These are phyloP conservation scores for Candida ascalaphidarum DNA, from an alignment of 805 yeast species.

Conservation along the genomic window DNA sequence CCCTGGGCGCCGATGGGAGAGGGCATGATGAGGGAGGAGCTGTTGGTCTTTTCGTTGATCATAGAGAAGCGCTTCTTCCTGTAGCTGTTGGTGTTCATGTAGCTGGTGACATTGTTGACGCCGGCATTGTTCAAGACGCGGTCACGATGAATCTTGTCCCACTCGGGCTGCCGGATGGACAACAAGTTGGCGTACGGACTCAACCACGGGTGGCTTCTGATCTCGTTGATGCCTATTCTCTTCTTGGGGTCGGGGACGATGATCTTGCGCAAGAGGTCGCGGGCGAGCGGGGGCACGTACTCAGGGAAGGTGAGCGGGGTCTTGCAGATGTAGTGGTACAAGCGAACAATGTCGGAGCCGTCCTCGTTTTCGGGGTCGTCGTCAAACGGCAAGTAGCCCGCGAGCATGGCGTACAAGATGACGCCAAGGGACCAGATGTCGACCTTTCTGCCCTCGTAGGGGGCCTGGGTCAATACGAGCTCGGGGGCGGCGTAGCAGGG, in stretches of 20 bases:
- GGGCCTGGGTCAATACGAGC: conserved; percentile 75
- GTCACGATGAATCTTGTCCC: conserved; percentile 57
- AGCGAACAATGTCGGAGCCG: conserved; percentile 84
- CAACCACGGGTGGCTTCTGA: conserved; percentile 83
- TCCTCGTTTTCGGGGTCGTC: conserved; percentile 97
- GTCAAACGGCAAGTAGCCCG: conserved; percentile 95
- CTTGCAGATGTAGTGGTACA: conserved; percentile 85
- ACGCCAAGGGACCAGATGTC: conserved; percentile 98
- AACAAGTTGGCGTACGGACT: conserved; percentile 76
- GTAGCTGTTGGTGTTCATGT: conserved; percentile 4
- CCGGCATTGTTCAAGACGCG: conserved; percentile 8
- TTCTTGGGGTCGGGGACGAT: conserved; percentile 77
- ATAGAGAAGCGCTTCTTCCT: conserved; percentile 37
- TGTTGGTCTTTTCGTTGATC: conserved; percentile 30
- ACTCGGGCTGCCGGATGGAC: conserved; percentile 78
- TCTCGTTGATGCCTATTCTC: conserved; percentile 60
- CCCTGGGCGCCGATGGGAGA: conserved; percentile 23
- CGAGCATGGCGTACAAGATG: conserved; percentile 90
- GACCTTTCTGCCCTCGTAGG: conserved; percentile 87
- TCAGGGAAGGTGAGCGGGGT: conserved; percentile 95
- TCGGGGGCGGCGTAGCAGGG: conserved; percentile 99
- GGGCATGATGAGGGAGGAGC: conserved; percentile 9
- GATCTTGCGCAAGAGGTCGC: conserved; percentile 81
- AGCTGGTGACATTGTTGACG: conserved; percentile 3
- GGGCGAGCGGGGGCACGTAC: conserved; percentile 79